Conservation (phyloP, 495 filamentous ascomycete species). For the Penicillium crystallinum region DNA sequence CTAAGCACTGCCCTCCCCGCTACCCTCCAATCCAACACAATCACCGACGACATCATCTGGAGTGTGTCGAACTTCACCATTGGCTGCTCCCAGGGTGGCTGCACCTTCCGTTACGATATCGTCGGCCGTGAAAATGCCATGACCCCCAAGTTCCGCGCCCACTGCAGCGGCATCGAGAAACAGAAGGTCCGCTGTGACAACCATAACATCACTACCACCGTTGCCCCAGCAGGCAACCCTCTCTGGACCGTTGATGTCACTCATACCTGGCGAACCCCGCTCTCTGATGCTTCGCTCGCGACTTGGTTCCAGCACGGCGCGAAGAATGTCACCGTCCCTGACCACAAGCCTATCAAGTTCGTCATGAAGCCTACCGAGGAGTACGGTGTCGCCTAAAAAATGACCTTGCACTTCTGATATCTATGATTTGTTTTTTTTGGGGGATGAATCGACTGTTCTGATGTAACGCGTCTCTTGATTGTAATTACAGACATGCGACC, state of each 20-base stretch:
- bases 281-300: conserved; percentile 15
- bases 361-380: conserved; percentile 22
- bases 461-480: too few species aligned
- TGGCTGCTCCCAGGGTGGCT: conserved; percentile 33
- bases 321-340: conserved; percentile 5
- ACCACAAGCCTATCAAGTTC: conserved; percentile 9
- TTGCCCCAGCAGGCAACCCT: conserved; percentile 21
- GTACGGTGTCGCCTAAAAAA: conserved; percentile 25
- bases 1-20: conserved; percentile 21
- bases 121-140: conserved; percentile 18
- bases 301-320: conserved; percentile 3
- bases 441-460: too few species aligned
- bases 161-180: conserved; percentile 31
- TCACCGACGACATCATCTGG: conserved; percentile 28
- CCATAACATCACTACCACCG: conserved; percentile 21
- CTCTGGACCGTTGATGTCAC: conserved; percentile 32
- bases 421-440: too few species aligned
- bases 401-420: too few species aligned
- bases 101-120: conserved; percentile 36
- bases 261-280: conserved; percentile 27
- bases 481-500: not conserved
- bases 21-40: conserved; percentile 13
- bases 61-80: conserved; percentile 30
- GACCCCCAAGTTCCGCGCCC: conserved; percentile 39
- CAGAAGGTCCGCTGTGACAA: conserved; percentile 26